phyloP scores from a whole-genome alignment of 2,329 filamentous ascomycete genomes.

The Pyricularia sp. region DNA sequence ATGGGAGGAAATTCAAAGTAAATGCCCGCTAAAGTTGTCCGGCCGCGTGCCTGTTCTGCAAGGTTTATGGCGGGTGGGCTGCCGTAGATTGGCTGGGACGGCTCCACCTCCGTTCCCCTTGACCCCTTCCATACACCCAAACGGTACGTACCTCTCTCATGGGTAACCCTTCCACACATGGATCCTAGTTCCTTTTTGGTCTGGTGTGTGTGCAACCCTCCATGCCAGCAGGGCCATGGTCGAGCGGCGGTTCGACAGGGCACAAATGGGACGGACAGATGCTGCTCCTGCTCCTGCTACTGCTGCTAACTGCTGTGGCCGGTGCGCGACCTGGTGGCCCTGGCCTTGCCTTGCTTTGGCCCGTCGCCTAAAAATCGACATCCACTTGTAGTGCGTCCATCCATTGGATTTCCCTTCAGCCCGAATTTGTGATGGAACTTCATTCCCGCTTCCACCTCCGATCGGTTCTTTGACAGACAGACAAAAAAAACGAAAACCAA shows the following conservation, averaged over 20 bases:
- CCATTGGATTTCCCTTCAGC: constrained; percentile 8
- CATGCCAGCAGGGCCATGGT: not conserved
- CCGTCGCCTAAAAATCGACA: constrained; percentile 11
- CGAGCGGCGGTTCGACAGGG: not conserved
- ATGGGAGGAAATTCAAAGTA: not conserved
- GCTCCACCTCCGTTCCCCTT: not conserved
- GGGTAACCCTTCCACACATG: not conserved
- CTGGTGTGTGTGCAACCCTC: not conserved
- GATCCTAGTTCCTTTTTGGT: not conserved
- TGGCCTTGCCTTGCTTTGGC: constrained; percentile 3
- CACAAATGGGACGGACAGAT: constrained; percentile 1
- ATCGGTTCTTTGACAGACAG: not conserved
- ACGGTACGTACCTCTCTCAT: not conserved
- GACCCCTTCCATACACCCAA: not conserved
- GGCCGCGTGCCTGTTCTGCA: not conserved
- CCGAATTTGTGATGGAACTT: constrained; percentile 7
- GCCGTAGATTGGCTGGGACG: not conserved
- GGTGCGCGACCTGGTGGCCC: constrained; percentile 2
- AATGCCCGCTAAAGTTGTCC: not conserved
- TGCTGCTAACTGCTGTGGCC: not conserved
- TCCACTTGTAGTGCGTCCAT: constrained; percentile 8
- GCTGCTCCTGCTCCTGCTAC: too few relatives aligned
- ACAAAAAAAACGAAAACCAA: not conserved
- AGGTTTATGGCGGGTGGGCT: not conserved
- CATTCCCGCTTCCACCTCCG: constrained; percentile 4